A percentile compares a stretch with the other conserved stretches of the same genome.
These are phyloP conservation scores for Suillus subluteus DNA, from an alignment of 768 basidiomycete genomes.

Conservation along the genomic window DNA sequence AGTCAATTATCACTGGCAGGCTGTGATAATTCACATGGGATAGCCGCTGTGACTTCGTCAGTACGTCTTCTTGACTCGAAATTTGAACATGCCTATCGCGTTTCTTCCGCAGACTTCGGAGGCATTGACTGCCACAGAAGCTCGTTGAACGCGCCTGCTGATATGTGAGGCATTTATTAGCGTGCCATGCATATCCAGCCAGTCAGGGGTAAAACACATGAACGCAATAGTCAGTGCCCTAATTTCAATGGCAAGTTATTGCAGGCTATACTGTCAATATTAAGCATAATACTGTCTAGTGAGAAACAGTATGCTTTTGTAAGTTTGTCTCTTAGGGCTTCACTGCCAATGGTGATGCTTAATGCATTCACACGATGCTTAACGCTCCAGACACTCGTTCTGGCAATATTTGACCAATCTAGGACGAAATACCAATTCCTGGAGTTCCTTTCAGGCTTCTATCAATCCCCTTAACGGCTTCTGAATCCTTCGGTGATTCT, in stretches of 20 bases:
- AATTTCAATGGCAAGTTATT: background rate
- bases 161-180: background rate
- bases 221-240: background rate
- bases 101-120: background rate
- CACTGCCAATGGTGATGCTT: no score
- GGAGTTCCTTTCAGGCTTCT: no score
- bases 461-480: no score
- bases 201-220: background rate
- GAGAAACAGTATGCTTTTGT: no score
- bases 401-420: no score
- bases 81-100: background rate
- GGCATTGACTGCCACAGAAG: background rate
- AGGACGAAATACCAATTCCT: no score
- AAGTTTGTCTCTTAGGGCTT: no score
- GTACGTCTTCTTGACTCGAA: background rate
- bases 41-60: background rate
- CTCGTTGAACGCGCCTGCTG: background rate
- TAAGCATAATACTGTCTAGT: no score
- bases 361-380: no score
- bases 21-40: background rate
- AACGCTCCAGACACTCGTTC: no score
- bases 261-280: no score
- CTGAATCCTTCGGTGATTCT: no score
- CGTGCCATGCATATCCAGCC: background rate
- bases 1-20: background rate